Evolutionary conservation across 371 early-diverging fungal genomes (phyloP).

Genomic region (Amoeboaphelidium protococcarum): DNA sequence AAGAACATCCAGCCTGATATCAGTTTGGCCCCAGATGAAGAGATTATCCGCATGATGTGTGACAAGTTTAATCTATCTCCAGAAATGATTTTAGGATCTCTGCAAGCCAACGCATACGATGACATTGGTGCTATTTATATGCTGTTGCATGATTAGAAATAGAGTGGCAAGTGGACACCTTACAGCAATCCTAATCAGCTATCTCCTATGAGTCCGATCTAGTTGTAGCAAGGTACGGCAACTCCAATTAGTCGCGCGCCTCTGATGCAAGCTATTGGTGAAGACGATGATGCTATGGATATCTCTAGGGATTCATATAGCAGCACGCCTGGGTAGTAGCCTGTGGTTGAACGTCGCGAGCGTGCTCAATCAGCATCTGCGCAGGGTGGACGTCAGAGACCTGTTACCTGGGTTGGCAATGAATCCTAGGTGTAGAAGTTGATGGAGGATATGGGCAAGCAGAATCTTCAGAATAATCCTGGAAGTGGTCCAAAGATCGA

Average conservation of each 20-base stretch:
- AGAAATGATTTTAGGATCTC: slow-evolving; percentile 13
- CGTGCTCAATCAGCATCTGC: no score
- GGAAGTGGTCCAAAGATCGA: background rate
- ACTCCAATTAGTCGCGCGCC: slow-evolving; percentile 2
- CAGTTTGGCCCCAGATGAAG: slow-evolving; percentile 14
- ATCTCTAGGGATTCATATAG: no score
- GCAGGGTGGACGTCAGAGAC: no score
- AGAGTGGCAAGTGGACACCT: slow-evolving; percentile 4
- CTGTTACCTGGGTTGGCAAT: background rate
- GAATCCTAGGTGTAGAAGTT: background rate
- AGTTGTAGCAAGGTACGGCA: slow-evolving; percentile 1
- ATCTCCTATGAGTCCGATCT: background rate
- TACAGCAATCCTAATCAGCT: background rate
- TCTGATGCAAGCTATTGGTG: slow-evolving; percentile 11
- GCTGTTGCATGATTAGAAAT: slow-evolving; percentile 23
- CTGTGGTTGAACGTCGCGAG: no score
- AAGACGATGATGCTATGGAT: slow-evolving; percentile 9
- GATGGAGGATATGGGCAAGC: background rate
- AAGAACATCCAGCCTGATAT: slow-evolving; percentile 12
- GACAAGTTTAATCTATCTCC: slow-evolving; percentile 19
- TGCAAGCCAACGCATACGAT: slow-evolving; percentile 23
- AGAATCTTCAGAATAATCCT: background rate
- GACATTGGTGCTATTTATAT: slow-evolving; percentile 23
- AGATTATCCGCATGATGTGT: slow-evolving; percentile 14
- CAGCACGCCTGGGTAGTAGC: no score